phyloP scores from a whole-genome alignment of 495 filamentous ascomycete genomes.

The Talaromyces nanjingensis region DNA sequence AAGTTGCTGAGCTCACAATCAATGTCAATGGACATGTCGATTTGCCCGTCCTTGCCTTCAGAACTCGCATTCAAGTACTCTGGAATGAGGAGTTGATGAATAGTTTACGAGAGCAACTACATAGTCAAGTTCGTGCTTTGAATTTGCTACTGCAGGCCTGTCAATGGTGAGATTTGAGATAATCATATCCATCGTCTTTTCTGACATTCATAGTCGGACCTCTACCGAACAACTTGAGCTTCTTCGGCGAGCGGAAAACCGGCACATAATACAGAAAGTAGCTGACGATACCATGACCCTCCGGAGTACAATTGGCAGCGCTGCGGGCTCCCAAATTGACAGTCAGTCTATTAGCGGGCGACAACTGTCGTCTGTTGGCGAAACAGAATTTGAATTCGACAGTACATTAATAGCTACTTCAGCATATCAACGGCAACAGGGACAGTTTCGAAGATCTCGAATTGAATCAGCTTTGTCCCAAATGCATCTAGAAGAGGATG shows the following conservation, averaged over 20 bases:
- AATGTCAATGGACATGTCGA: constrained; percentile 9
- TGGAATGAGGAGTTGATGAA: constrained; percentile 41
- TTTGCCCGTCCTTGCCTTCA: constrained; percentile 16
- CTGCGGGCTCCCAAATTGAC: constrained; percentile 19
- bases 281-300: constrained; percentile 35
- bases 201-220: constrained; percentile 21
- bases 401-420: constrained; percentile 18
- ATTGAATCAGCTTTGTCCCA: neutral
- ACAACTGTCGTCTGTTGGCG: constrained; percentile 19
- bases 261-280: constrained; percentile 32
- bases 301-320: constrained; percentile 21
- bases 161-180: constrained; percentile 28
- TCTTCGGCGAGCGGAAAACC: constrained; percentile 27
- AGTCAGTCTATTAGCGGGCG: constrained; percentile 24
- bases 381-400: constrained; percentile 30
- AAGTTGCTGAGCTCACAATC: constrained; percentile 26
- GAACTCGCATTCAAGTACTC: constrained; percentile 20
- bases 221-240: constrained; percentile 28
- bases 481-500: neutral
- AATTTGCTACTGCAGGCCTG: constrained; percentile 39
- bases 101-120: constrained; percentile 32
- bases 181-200: neutral
- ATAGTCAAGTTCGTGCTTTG: constrained; percentile 33
- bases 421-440: constrained; percentile 20
- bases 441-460: neutral